These are phyloP conservation scores for Paecilomyces formosus DNA, from an alignment of 2,329 filamentous ascomycete species.

Conservation along the genomic window DNA sequence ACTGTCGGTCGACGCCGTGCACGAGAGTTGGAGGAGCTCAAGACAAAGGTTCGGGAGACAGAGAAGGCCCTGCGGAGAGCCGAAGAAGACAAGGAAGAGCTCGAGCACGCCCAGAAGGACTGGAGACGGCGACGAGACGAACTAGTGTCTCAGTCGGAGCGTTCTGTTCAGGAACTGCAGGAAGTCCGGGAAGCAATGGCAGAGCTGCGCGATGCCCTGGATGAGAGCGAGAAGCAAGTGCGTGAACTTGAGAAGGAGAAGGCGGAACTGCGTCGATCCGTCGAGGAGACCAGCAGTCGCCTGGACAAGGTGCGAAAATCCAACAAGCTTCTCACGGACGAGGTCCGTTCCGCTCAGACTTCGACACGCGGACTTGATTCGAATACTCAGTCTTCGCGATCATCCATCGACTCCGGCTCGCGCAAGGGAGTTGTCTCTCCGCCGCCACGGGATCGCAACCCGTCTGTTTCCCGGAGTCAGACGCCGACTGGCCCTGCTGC, in stretches of 20 bases:
- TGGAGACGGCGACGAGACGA: conserved; percentile 68
- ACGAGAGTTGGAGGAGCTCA: conserved; percentile 81
- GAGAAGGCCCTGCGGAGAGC: conserved; percentile 69
- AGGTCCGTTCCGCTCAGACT: conserved; percentile 44
- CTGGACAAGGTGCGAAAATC: conserved; percentile 73
- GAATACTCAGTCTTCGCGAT: conserved; percentile 47
- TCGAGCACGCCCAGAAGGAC: conserved; percentile 65
- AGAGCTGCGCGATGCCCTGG: conserved; percentile 70
- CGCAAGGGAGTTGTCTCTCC: conserved; percentile 43
- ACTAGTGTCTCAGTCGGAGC: conserved; percentile 62
- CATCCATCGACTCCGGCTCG: conserved; percentile 50
- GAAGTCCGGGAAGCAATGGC: conserved; percentile 72
- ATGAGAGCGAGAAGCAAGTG: conserved; percentile 79
- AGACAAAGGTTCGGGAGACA: conserved; percentile 67
- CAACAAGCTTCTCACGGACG: conserved; percentile 54
- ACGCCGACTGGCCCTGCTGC: conserved; percentile 25
- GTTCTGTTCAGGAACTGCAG: conserved; percentile 62
- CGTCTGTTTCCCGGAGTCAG: conserved; percentile 26
- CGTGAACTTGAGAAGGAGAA: conserved; percentile 79
- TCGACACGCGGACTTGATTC: conserved; percentile 32
- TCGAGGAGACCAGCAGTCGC: conserved; percentile 69
- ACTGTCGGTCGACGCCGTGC: conserved; percentile 67
- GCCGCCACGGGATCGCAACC: conserved; percentile 28
- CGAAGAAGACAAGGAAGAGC: conserved; percentile 67
- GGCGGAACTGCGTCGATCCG: conserved; percentile 61